These are phyloP conservation scores for Hypoxylon trugodes DNA, from an alignment of 495 filamentous ascomycete species.

Conservation along the genomic window DNA sequence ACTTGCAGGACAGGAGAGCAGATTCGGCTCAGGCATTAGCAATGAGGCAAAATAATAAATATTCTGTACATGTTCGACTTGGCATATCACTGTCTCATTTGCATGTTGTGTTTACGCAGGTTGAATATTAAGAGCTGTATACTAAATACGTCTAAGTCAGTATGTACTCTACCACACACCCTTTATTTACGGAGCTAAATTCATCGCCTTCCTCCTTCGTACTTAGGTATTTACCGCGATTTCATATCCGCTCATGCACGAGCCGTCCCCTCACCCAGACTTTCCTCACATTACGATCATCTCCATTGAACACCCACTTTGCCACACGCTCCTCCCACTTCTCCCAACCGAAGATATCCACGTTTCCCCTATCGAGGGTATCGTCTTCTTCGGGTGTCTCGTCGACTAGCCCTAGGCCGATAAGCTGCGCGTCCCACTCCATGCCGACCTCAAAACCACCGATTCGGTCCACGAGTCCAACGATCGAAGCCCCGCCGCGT, in stretches of 20 bases:
- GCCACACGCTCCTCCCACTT: conserved; percentile 76
- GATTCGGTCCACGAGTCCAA: conserved; percentile 72
- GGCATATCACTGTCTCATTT: too few species aligned
- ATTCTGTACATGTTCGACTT: too few species aligned
- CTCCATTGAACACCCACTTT: conserved; percentile 90
- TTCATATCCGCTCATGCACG: conserved; percentile 67
- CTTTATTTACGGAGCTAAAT: neutral
- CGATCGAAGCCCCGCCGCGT: conserved; percentile 77
- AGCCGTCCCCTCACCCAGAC: conserved; percentile 84
- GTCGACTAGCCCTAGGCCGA: conserved; percentile 63
- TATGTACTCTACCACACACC: neutral
- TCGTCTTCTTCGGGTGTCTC: conserved; percentile 41
- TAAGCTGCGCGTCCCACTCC: conserved; percentile 87
- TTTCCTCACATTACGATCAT: conserved; percentile 79
- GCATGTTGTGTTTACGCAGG: too few species aligned
- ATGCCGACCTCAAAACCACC: conserved; percentile 85
- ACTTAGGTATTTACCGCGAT: neutral
- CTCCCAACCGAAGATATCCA: conserved; percentile 91
- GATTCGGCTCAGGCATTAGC: too few species aligned
- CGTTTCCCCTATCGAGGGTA: conserved; percentile 54
- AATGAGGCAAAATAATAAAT: too few species aligned
- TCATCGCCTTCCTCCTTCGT: neutral
- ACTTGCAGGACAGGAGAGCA: too few species aligned
- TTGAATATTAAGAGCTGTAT: too few species aligned
- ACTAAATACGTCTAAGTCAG: too few species aligned